phyloP scores from a whole-genome alignment of 2,329 filamentous ascomycete genomes.

The Hymenoscyphus salicellus region DNA sequence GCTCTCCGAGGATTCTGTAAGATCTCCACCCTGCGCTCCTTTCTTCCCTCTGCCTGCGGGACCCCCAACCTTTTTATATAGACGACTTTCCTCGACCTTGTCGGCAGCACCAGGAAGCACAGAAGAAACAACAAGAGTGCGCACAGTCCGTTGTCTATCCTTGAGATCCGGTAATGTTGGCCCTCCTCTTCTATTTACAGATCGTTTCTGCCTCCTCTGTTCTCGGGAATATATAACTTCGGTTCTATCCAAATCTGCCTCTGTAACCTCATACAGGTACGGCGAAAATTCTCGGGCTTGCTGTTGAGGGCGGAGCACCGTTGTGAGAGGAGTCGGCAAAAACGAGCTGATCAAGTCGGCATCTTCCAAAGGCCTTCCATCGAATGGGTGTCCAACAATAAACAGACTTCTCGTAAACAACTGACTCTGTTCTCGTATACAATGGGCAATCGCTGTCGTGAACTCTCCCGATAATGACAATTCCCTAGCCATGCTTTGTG shows the following conservation, averaged over 20 bases:
- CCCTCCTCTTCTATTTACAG: conserved; percentile 87
- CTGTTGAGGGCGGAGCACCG: conserved; percentile 85
- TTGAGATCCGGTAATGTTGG: conserved; percentile 94
- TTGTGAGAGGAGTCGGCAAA: conserved; percentile 75
- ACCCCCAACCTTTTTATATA: conserved; percentile 72
- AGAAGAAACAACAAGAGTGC: conserved; percentile 87
- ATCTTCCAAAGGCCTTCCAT: conserved; percentile 89
- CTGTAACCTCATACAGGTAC: conserved; percentile 89
- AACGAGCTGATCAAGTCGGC: conserved; percentile 83
- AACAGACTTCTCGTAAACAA: conserved; percentile 92
- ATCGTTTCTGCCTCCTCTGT: conserved; percentile 90
- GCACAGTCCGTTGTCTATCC: conserved; percentile 87
- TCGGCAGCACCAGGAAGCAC: conserved; percentile 84
- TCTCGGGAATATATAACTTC: conserved; percentile 92
- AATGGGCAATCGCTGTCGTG: conserved; percentile 94
- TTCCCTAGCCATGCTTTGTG: conserved; percentile 81
- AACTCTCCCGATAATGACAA: conserved; percentile 92
- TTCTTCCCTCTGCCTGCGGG: conserved; percentile 55
- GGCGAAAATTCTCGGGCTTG: conserved; percentile 92
- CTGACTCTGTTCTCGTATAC: conserved; percentile 92
- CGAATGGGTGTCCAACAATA: conserved; percentile 89
- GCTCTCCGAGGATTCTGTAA: conserved; percentile 86
- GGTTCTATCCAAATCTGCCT: conserved; percentile 83
- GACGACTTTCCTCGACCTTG: conserved; percentile 75
- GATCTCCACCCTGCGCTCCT: conserved; percentile 53